Evolutionary conservation across 108 stramenopile species (phyloP).

Genomic region (Stephanodiscus minutulus): DNA sequence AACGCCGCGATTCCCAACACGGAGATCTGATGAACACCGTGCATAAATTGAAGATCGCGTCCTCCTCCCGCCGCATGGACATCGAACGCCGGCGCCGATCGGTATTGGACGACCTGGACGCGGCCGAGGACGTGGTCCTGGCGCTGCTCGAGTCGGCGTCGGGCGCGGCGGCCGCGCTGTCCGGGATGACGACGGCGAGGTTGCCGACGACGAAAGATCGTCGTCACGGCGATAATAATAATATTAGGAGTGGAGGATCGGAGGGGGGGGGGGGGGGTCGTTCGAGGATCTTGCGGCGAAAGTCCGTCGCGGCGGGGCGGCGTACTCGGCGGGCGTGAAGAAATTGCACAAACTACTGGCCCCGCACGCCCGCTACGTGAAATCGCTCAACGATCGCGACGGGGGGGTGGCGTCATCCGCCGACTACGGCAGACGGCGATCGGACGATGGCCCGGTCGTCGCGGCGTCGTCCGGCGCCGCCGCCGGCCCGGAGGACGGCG

Average conservation of each 20-base stretch:
- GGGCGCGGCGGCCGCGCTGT: constrained; percentile 18
- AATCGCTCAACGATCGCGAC: constrained; percentile 26
- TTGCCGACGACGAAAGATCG: background rate
- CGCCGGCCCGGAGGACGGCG: constrained; percentile 2
- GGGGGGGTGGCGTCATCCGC: background rate
- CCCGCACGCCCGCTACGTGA: constrained; percentile 36
- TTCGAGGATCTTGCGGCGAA: constrained; percentile 31
- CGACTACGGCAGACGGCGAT: background rate
- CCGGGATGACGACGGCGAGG: constrained; percentile 37
- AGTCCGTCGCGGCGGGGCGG: constrained; percentile 32
- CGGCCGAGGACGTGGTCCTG: constrained; percentile 42
- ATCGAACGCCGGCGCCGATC: constrained; percentile 6
- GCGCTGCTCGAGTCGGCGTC: constrained; percentile 30
- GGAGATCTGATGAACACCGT: constrained; percentile 4
- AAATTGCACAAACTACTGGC: constrained; percentile 42
- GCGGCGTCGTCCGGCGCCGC: background rate
- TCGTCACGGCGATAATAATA: no score
- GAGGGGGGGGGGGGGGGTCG: background rate
- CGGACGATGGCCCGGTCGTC: background rate
- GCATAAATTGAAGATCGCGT: constrained; percentile 15
- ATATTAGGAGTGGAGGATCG: background rate
- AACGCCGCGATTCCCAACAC: constrained; percentile 3
- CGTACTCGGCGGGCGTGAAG: constrained; percentile 38
- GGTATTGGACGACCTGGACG: constrained; percentile 31
- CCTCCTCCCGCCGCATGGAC: constrained; percentile 15